Percentiles rank a stretch among this genome's conserved stretches.
phyloP scores from a whole-genome alignment of 2,329 filamentous ascomycete genomes.

The Colletotrichum ledebouriae region DNA sequence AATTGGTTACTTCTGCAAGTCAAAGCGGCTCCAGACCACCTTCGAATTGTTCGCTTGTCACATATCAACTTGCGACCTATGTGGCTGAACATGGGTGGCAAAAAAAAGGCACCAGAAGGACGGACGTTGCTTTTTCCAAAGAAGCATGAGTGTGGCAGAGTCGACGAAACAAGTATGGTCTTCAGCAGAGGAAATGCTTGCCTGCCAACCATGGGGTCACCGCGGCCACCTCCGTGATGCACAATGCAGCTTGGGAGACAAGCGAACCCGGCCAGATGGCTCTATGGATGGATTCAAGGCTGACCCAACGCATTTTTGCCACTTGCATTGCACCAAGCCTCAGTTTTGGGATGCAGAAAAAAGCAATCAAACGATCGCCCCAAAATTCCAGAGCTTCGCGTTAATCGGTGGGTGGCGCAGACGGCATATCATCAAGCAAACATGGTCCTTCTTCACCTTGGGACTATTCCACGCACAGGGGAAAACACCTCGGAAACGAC shows the following conservation, averaged over 20 bases:
- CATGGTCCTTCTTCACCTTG: neutral
- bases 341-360: neutral
- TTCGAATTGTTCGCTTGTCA: slow-evolving; percentile 28
- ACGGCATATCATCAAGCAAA: slow-evolving; percentile 14
- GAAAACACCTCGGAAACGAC: slow-evolving; percentile 23
- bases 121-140: slow-evolving; percentile 18
- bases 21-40: slow-evolving; percentile 21
- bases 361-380: slow-evolving; percentile 23
- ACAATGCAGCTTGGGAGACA: neutral
- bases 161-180: slow-evolving; percentile 3
- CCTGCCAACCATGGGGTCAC: slow-evolving; percentile 9
- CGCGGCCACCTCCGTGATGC: slow-evolving; percentile 5
- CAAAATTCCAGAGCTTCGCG: slow-evolving; percentile 7
- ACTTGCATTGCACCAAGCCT: slow-evolving; percentile 26
- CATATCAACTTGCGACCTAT: slow-evolving; percentile 8
- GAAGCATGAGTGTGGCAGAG: slow-evolving; percentile 9
- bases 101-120: too few species aligned
- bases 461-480: neutral
- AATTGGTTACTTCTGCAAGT: slow-evolving; percentile 4
- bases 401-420: slow-evolving; percentile 5
- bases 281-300: neutral
- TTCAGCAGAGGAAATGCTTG: slow-evolving; percentile 12
- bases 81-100: too few species aligned
- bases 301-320: neutral
- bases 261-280: slow-evolving; percentile 1